A percentile compares a stretch with the other conserved stretches of the same genome.
phyloP scores from a whole-genome alignment of 2,329 filamentous ascomycete species.

The Ramularia collo-cygni region DNA sequence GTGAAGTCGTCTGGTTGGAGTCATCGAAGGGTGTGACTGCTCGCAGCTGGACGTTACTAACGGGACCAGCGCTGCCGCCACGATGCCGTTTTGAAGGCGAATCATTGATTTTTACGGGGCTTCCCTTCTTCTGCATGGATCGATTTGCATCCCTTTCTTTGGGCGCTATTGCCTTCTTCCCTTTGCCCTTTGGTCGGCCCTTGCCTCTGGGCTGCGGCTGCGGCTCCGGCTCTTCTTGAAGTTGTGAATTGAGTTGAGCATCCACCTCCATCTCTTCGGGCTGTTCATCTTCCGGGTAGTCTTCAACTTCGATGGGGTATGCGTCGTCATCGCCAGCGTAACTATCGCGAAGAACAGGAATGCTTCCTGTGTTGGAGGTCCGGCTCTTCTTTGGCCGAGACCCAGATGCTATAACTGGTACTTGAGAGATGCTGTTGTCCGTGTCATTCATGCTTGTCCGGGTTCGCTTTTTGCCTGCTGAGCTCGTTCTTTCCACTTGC shows the following conservation, averaged over 20 bases:
- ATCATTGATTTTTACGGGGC: slow-evolving; percentile 15
- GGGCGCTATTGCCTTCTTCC: slow-evolving; percentile 11
- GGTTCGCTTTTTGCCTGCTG: slow-evolving; percentile 14
- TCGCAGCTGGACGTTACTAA: slow-evolving; percentile 32
- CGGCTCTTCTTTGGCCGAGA: slow-evolving; percentile 14
- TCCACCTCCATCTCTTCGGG: slow-evolving; percentile 7
- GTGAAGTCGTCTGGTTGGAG: slow-evolving; percentile 54
- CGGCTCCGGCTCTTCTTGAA: slow-evolving; percentile 5
- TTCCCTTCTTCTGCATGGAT: slow-evolving; percentile 15
- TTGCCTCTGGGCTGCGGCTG: slow-evolving; percentile 10
- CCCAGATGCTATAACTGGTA: slow-evolving; percentile 2
- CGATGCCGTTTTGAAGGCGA: slow-evolving; percentile 17
- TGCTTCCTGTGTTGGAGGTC: slow-evolving; percentile 9
- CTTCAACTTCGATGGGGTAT: slow-evolving; percentile 9
- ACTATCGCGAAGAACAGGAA: slow-evolving; percentile 8
- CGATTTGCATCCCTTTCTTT: slow-evolving; percentile 20
- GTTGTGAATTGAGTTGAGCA: slow-evolving; percentile 15
- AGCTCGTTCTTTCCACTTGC: not conserved
- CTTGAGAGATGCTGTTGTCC: slow-evolving; percentile 7
- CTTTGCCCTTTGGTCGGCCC: slow-evolving; percentile 12
- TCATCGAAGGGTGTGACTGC: slow-evolving; percentile 38
- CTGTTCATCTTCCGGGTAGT: slow-evolving; percentile 5
- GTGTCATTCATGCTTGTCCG: slow-evolving; percentile 12
- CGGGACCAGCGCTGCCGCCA: slow-evolving; percentile 24
- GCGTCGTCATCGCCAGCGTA: slow-evolving; percentile 11